A percentile compares a stretch with the other conserved stretches of the same genome.
These are phyloP conservation scores for Tilletia setariae DNA, from an alignment of 1,284 basidiomycete species.

Conservation along the genomic window DNA sequence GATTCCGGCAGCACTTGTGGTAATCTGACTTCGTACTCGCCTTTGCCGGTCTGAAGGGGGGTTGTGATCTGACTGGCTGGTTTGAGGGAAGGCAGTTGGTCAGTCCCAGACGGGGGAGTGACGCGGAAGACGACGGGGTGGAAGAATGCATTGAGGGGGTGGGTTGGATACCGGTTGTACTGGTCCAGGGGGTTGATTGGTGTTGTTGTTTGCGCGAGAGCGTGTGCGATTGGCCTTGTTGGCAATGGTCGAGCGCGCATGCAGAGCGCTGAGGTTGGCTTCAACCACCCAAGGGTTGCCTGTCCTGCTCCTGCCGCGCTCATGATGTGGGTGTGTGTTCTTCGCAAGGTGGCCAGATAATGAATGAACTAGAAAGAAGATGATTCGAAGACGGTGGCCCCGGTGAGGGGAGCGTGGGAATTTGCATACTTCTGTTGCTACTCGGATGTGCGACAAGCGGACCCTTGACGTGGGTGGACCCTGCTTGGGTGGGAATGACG, in stretches of 20 bases:
- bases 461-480: too few species aligned
- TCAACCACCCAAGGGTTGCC: not conserved
- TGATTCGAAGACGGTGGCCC: too few species aligned
- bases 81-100: not conserved
- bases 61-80: not conserved
- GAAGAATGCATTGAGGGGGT: constrained; percentile 50
- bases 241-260: constrained; percentile 11
- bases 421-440: too few species aligned
- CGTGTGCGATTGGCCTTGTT: constrained; percentile 26
- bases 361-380: too few species aligned
- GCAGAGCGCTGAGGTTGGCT: not conserved
- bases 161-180: constrained; percentile 35
- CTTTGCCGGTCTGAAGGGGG: constrained; percentile 24
- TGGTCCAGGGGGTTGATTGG: constrained; percentile 19
- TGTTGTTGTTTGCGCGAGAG: constrained; percentile 23
- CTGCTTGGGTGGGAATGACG: too few species aligned
- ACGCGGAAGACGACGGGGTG: constrained; percentile 26
- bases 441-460: too few species aligned
- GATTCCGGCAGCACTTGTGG: constrained; percentile 32
- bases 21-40: constrained; percentile 27
- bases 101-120: not conserved
- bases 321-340: not conserved
- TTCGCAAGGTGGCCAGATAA: too few species aligned
- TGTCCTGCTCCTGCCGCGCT: not conserved
- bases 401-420: too few species aligned